Base-by-base conservation (phyloP, 208 protist genomes). In the Trypanosoma platydactyli region DNA sequence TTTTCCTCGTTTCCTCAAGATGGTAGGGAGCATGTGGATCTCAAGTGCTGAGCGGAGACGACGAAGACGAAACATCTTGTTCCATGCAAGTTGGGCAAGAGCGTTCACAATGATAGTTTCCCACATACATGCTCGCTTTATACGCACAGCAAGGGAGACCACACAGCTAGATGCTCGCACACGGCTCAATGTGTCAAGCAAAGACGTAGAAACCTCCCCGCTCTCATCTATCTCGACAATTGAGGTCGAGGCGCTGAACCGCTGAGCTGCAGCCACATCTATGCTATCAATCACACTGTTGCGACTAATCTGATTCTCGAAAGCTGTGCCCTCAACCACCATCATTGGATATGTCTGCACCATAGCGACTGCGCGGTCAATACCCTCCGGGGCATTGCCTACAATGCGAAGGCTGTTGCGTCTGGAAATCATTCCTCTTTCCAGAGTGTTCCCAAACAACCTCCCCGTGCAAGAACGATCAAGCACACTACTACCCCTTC, bases 61-160 rank as follows among this genome's bases (percentile, higher is more conserved):
- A 16, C 61, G 33, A 13, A 40, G 63, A 40, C 90, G 83, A 64
- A 83, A 93, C 27, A 54, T 41, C 25, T 82, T 53, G 30, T 63
- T 57, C 84, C 88, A 79, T 1, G 59, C 51, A 3, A 59, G 33
- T 29, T 86, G 73, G 0, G 72, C 69, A 3, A 90, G 56, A 33
- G 67, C 72, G 16, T 75, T 71, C 2, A 76, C 63, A 25, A 92
- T 65, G 15, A 89, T 63, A 18, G 76, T 68, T 68, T 84, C 71
- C 87, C 90, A 95, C 85, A 92, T 92, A 49, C 77, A 74, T 46
- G 79, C 87, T 1, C 87, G 77, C 77, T 95, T 95, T 61, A 95
- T 62, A 18, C 72, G 62, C 27, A 73, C 49, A 5, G 86, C 86
- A 52, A 84, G 24, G 15, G 59, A 61, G 42, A 91, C 72, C 68